Percentiles rank a stretch among this genome's conserved stretches.
Evolutionary conservation across 495 filamentous ascomycete genomes (phyloP).

Genomic region (Penicillium coffeae): DNA sequence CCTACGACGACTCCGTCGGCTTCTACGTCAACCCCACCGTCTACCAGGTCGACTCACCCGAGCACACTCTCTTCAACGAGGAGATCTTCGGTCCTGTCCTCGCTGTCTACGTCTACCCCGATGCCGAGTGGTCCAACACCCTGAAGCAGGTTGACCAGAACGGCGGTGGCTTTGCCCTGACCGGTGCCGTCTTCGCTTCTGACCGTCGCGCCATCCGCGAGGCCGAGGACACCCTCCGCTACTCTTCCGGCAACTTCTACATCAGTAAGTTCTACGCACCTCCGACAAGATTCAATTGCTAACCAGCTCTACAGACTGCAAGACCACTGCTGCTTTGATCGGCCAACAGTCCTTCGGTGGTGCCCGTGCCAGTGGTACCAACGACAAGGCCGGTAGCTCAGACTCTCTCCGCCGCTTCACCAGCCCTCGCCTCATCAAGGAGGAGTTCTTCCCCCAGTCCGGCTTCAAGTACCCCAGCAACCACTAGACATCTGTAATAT

Average conservation of each 20-base stretch:
- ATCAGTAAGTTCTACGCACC: constrained; percentile 47
- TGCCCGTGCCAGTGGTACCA: constrained; percentile 70
- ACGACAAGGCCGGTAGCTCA: constrained; percentile 75
- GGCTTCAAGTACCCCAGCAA: constrained; percentile 73
- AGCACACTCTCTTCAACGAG: constrained; percentile 62
- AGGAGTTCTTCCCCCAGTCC: constrained; percentile 63
- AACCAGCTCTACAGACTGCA: constrained; percentile 52
- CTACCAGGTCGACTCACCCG: constrained; percentile 56
- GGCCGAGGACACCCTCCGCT: constrained; percentile 70
- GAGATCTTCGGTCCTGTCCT: constrained; percentile 80
- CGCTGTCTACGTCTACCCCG: constrained; percentile 67
- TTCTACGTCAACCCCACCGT: constrained; percentile 73
- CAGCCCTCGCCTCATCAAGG: constrained; percentile 71
- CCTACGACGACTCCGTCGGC: constrained; percentile 62
- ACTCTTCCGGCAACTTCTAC: constrained; percentile 84
- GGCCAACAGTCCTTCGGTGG: constrained; percentile 83
- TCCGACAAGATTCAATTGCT: neutral
- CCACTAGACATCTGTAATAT: constrained; percentile 15
- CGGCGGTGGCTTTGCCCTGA: constrained; percentile 66
- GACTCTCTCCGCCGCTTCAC: constrained; percentile 66
- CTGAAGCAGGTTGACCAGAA: constrained; percentile 56
- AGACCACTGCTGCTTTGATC: constrained; percentile 76
- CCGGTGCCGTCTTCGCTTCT: constrained; percentile 71
- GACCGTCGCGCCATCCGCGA: constrained; percentile 62
- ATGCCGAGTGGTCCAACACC: constrained; percentile 49